Evolutionary conservation across 768 basidiomycete genomes (phyloP).

Genomic region (Phaffia australis): DNA sequence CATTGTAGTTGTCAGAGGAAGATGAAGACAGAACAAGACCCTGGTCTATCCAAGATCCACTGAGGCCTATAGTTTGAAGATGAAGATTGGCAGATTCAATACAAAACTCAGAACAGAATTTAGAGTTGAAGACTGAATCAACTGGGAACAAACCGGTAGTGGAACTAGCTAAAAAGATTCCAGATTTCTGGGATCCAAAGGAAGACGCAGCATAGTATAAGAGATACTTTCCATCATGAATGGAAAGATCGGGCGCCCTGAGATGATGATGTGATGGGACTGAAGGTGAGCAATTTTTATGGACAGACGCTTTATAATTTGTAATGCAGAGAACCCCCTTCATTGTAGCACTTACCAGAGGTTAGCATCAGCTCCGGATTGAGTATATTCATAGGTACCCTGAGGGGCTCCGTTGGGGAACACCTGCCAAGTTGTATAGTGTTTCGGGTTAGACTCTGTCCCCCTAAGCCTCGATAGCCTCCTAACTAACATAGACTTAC

Average conservation of each 20-base stretch:
- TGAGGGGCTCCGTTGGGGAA: constrained; percentile 7
- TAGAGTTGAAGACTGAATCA: no score
- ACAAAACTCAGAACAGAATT: no score
- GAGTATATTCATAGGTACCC: constrained; percentile 6
- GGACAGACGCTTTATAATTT: neutral
- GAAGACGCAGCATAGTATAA: constrained; percentile 50
- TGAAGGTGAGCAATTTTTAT: neutral
- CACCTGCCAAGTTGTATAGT: no score
- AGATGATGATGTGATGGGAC: constrained; percentile 20
- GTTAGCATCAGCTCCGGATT: no score
- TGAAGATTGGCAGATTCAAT: no score
- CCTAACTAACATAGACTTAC: no score
- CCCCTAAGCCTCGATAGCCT: no score
- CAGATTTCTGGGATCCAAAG: constrained; percentile 49
- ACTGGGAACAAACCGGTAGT: no score
- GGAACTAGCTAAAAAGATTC: constrained; percentile 49
- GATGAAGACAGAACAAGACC: constrained; percentile 45
- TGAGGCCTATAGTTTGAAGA: no score
- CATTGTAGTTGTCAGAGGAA: constrained; percentile 35
- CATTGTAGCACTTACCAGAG: no score
- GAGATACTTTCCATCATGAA: constrained; percentile 30
- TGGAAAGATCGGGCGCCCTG: constrained; percentile 40
- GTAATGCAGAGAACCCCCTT: constrained; percentile 14
- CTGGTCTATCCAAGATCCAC: constrained; percentile 40
- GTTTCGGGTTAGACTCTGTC: no score